Conservation (phyloP, 768 basidiomycete species). For the Nidularia pulvinata region DNA sequence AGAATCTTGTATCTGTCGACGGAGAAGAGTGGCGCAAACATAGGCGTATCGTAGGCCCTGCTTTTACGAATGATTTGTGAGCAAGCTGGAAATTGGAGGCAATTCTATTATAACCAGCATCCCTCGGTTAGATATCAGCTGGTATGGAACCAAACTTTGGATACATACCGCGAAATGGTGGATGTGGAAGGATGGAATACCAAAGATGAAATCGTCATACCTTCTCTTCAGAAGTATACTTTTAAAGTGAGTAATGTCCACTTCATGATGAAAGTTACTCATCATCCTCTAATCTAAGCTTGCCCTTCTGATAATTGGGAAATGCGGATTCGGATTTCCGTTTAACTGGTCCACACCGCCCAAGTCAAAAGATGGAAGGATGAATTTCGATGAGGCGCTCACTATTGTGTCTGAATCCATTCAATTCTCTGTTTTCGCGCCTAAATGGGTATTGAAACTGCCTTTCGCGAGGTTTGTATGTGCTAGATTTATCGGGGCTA, state of each 20-base stretch:
- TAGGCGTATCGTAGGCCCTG: conserved; percentile 26
- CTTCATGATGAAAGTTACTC: conserved; percentile 6
- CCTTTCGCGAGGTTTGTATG: background rate
- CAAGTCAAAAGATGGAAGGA: background rate
- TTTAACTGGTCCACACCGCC: background rate
- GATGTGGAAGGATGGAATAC: conserved; percentile 16
- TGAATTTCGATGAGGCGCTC: background rate
- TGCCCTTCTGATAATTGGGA: background rate
- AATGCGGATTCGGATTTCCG: conserved; percentile 1
- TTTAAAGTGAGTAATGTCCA: conserved; percentile 10
- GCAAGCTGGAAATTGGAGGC: background rate
- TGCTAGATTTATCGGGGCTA: background rate
- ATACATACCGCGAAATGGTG: conserved; percentile 23
- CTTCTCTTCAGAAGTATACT: conserved; percentile 13
- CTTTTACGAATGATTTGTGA: conserved; percentile 25
- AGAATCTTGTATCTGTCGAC: conserved; percentile 27
- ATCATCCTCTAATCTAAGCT: background rate
- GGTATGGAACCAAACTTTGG: conserved; percentile 22
- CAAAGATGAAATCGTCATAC: conserved; percentile 7
- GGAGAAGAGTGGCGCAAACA: conserved; percentile 30
- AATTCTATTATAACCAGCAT: background rate
- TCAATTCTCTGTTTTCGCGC: background rate
- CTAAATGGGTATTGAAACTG: background rate
- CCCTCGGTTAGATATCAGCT: conserved; percentile 15
- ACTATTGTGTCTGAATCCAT: background rate